Base-by-base conservation (phyloP, 352 stramenopile genomes). In the Phytophthora rubi region DNA sequence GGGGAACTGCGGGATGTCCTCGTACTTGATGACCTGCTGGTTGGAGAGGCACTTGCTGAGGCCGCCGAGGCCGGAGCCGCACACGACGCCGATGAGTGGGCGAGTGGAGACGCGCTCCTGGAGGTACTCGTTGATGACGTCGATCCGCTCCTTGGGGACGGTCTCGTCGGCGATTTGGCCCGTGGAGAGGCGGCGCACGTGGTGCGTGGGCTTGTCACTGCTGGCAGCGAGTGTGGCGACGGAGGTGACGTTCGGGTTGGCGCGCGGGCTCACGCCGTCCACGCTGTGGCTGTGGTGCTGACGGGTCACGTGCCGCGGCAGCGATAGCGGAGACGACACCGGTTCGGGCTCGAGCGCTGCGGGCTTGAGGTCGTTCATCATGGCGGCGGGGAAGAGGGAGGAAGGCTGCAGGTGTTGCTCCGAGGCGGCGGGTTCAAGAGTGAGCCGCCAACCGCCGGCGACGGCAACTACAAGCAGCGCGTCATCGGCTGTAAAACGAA, bases 1-100 rank as follows among this genome's bases (percentile, higher is more conserved):
- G 6, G 96, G 96, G 80, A 99, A 99, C 61, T 91, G 81, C 16
- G 97, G 96, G 62, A 99, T 98, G 62, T 98, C 90, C 23, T 85
- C 67, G 74, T 99, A 99, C 52, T 94, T 89, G 66, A 99, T 90
- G 16, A 88, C 90, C 21, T 98, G 62, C n/a, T 89, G 90, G 44
- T 93, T 91, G 7, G 90, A 79, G 6, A 99, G 78, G 21, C 85
- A 89, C 68, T 98, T 91, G 65, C 91, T 96, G 15, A 99, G 86
- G 8, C 84, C 88, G 18, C 93, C 95, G 45, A 99, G 91, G 1
- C 97, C 97, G 10, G 93, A 98, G 56, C 97, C 97, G 73, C 96
- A 99, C 45, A 99, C 92, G 69, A 99, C 68, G 52, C 88, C 86
- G 37, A 96, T 83, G 30, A 92, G 70, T 53, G 88, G 88, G 2